Conservation (phyloP, 805 yeast genomes). For the Candida morakotiae region DNA sequence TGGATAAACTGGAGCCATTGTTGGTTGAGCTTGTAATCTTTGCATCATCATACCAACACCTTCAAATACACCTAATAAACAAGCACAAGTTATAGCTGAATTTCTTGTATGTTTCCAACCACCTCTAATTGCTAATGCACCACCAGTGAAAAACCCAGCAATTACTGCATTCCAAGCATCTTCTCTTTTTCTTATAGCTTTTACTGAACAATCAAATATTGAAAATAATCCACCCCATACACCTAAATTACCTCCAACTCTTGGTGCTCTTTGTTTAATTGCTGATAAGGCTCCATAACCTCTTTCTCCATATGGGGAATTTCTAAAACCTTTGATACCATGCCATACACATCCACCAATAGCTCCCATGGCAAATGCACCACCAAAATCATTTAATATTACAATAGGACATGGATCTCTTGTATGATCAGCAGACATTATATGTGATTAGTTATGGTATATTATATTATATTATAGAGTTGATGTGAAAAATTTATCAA, state of each 20-base stretch:
- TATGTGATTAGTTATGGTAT: background rate
- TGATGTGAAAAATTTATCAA: no score
- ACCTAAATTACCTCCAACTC: constrained; percentile 98
- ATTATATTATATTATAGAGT: no score
- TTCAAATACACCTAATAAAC: constrained; percentile 92
- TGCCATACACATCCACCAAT: constrained; percentile 99
- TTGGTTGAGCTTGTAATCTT: constrained; percentile 79
- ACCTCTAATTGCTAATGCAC: constrained; percentile 96
- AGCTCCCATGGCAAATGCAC: constrained; percentile 98
- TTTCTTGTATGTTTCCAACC: constrained; percentile 97
- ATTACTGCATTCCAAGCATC: constrained; percentile 98
- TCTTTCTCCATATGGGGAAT: constrained; percentile 96
- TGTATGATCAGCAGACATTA: constrained; percentile 91
- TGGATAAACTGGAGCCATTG: constrained; percentile 43
- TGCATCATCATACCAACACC: constrained; percentile 98
- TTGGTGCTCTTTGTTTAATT: constrained; percentile 95
- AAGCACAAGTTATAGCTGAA: constrained; percentile 96
- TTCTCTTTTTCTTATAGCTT: constrained; percentile 94
- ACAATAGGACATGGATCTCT: constrained; percentile 99
- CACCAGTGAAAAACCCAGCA: constrained; percentile 98
- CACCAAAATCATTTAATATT: constrained; percentile 94
- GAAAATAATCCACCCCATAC: constrained; percentile 99
- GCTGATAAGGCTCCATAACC: constrained; percentile 85
- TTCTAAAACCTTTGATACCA: constrained; percentile 97
- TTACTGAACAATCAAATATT: constrained; percentile 91